Evolutionary conservation across 2,329 filamentous ascomycete species (phyloP).

Genomic region (Phaeoacremonium minimum): DNA sequence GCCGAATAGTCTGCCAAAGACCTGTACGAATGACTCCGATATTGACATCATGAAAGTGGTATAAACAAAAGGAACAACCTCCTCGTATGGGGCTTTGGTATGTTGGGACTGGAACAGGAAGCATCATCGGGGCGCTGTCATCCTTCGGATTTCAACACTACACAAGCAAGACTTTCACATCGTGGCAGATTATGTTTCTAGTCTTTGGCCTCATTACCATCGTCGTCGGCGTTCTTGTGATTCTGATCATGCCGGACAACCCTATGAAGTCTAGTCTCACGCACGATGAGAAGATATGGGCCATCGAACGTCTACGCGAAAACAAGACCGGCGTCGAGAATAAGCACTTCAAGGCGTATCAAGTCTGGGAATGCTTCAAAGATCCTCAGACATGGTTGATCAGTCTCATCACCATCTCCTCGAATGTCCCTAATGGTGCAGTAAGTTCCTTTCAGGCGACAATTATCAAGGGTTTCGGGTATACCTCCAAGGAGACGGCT

Average conservation of each 20-base stretch:
- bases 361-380: constrained; percentile 30
- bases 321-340: constrained; percentile 68
- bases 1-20: too few species aligned
- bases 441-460: constrained; percentile 11
- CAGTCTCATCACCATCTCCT: constrained; percentile 10
- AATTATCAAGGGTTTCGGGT: constrained; percentile 15
- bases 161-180: constrained; percentile 9
- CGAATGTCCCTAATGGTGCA: constrained; percentile 14
- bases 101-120: constrained; percentile 23
- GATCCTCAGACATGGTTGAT: constrained; percentile 13
- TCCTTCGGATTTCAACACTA: constrained; percentile 24
- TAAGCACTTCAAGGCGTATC: constrained; percentile 62
- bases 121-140: constrained; percentile 20
- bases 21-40: too few species aligned
- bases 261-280: constrained; percentile 6
- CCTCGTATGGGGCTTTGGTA: constrained; percentile 26
- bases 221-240: constrained; percentile 4
- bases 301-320: constrained; percentile 45
- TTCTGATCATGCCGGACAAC: constrained; percentile 8
- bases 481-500: constrained; percentile 14
- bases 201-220: constrained; percentile 9
- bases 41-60: constrained; percentile 25
- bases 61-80: constrained; percentile 24
- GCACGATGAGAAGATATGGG: constrained; percentile 10
- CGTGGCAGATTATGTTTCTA: constrained; percentile 14